A percentile compares a stretch with the other conserved stretches of the same genome.
Conservation (phyloP, 2,329 filamentous ascomycete species). For the Xylaria sp. region DNA sequence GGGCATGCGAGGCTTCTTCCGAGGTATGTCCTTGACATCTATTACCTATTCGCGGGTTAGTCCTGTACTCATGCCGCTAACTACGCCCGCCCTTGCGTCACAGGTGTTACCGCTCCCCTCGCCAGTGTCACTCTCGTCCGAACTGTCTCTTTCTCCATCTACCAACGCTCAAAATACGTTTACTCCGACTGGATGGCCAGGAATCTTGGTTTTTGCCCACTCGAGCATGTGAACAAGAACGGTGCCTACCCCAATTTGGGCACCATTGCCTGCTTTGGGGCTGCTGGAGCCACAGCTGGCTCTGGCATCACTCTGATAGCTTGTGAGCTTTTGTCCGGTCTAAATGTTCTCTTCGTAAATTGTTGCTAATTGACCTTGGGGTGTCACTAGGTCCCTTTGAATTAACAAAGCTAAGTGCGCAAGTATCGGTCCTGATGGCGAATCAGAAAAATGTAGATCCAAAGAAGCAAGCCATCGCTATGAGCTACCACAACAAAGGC, state of each 20-base stretch:
- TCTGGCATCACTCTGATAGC: slow-evolving; percentile 83
- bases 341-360: neutral
- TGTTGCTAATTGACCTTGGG: slow-evolving; percentile 31
- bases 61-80: slow-evolving; percentile 29
- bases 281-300: slow-evolving; percentile 81
- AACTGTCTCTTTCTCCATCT: slow-evolving; percentile 82
- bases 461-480: slow-evolving; percentile 68
- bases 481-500: slow-evolving; percentile 81
- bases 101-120: slow-evolving; percentile 83
- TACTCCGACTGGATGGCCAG: slow-evolving; percentile 77
- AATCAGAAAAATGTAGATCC: slow-evolving; percentile 61
- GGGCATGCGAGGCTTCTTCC: slow-evolving; percentile 80
- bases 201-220: slow-evolving; percentile 75
- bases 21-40: slow-evolving; percentile 64
- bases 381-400: slow-evolving; percentile 77
- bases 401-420: slow-evolving; percentile 87
- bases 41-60: neutral
- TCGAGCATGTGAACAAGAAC: slow-evolving; percentile 75
- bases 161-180: slow-evolving; percentile 79
- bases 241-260: slow-evolving; percentile 78
- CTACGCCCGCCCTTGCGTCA: slow-evolving; percentile 17
- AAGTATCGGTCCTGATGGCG: slow-evolving; percentile 83
- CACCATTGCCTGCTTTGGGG: slow-evolving; percentile 80
- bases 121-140: slow-evolving; percentile 81
- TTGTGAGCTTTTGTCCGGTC: slow-evolving; percentile 61